Evolutionary conservation across 164 flowering plant species (phyloP).

Genomic region (Sextonia rubra): DNA sequence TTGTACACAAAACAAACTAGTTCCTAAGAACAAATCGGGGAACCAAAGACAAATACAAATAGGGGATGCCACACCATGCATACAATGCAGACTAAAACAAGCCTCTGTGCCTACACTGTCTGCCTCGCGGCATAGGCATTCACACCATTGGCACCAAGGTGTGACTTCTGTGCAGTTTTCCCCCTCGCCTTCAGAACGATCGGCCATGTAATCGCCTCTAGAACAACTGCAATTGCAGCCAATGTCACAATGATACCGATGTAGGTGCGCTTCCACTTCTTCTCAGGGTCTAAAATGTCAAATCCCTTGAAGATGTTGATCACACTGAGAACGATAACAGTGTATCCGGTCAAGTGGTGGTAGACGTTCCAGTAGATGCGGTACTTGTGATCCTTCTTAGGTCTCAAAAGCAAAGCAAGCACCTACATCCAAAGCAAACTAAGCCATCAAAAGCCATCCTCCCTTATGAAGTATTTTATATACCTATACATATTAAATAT

Average conservation of each 20-base stretch:
- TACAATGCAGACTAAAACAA: neutral
- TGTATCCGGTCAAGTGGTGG: conserved; percentile 71
- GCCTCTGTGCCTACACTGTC: neutral
- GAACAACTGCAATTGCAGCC: conserved; percentile 41
- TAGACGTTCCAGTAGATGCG: conserved; percentile 71
- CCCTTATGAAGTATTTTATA: too few species aligned
- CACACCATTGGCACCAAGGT: conserved; percentile 18
- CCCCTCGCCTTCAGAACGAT: conserved; percentile 51
- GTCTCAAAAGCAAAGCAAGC: conserved; percentile 70
- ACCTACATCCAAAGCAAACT: conserved; percentile 23
- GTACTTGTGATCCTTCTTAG: conserved; percentile 67
- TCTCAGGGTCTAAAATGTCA: conserved; percentile 43
- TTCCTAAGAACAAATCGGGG: too few species aligned
- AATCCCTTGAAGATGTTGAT: conserved; percentile 76
- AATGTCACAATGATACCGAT: conserved; percentile 27
- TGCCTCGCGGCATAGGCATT: neutral
- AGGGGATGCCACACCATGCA: neutral
- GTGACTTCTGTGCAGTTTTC: conserved; percentile 39
- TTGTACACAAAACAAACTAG: too few species aligned
- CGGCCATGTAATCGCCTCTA: conserved; percentile 69
- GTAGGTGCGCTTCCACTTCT: conserved; percentile 54
- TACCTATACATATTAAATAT: too few species aligned
- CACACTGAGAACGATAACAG: conserved; percentile 58
- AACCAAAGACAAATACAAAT: too few species aligned
- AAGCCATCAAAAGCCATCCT: neutral